These are phyloP conservation scores for Trichoderma sp. DNA, from an alignment of 2,329 filamentous ascomycete species.

Conservation along the genomic window DNA sequence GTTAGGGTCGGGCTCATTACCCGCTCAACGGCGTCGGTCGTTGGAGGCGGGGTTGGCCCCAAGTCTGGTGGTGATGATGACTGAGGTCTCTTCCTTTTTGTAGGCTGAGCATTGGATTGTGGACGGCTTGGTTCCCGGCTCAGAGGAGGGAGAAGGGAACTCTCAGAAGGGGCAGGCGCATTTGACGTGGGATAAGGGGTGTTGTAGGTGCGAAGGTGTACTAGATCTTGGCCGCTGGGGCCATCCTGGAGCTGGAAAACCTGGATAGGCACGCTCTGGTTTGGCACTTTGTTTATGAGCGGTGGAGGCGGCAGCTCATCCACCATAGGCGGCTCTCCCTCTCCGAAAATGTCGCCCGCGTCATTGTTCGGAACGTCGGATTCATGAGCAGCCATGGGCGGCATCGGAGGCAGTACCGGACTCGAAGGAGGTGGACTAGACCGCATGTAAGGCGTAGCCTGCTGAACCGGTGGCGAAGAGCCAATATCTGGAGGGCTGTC, in stretches of 20 bases:
- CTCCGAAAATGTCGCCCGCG: conserved; percentile 68
- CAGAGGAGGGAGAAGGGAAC: conserved; percentile 32
- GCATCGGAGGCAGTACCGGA: conserved; percentile 69
- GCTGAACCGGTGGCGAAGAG: conserved; percentile 84
- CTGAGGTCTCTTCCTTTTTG: conserved; percentile 29
- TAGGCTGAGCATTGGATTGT: conserved; percentile 21
- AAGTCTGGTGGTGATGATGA: conserved; percentile 32
- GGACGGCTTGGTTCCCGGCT: conserved; percentile 29
- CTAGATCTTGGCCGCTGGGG: conserved; percentile 39
- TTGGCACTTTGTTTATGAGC: conserved; percentile 33
- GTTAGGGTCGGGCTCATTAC: conserved; percentile 32
- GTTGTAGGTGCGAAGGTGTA: conserved; percentile 40
- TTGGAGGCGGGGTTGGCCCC: conserved; percentile 44
- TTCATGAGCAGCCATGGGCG: conserved; percentile 56
- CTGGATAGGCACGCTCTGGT: conserved; percentile 47
- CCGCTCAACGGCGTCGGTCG: conserved; percentile 42
- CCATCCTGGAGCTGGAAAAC: conserved; percentile 45
- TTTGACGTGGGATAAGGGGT: conserved; percentile 29
- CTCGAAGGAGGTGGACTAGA: conserved; percentile 75
- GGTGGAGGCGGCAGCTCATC: conserved; percentile 24
- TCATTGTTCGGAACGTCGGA: conserved; percentile 86
- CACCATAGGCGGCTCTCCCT: conserved; percentile 53
- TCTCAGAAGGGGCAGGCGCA: conserved; percentile 28
- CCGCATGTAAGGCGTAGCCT: conserved; percentile 55
- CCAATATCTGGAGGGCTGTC: conserved; percentile 80